Evolutionary conservation across 768 basidiomycete genomes (phyloP), one percentile per base, ranked within the genome.

Genomic region (Calvatia gigantea): DNA sequence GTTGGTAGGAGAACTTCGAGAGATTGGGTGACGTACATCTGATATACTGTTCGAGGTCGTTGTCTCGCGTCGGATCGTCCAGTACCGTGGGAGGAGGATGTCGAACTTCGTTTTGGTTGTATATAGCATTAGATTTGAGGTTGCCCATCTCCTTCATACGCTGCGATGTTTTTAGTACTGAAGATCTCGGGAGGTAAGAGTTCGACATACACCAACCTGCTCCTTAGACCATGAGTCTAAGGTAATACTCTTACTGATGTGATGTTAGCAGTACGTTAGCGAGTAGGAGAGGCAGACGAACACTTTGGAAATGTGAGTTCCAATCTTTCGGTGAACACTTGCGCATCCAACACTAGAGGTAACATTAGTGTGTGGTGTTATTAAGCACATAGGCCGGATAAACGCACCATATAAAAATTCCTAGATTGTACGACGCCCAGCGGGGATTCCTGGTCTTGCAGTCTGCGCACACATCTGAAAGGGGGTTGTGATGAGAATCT

Each of bases 241-340:
- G 1, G 90, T 92, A 35, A 97, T 62, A 65, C 92, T 95, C 78
- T 96, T 97, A 58, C 94, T 96, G 58, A 32, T 3, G 6, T 23
- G 19, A 46, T 17, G 27, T 57, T n/a, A 33, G 29, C 37, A 11
- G 37, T 9, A n/a, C 32, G 19, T 33, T 23, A 33, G 17, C 21
- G 23, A 17, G 4, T 21, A 4, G 21, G n/a, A 35, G 3, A 32
- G 9, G 50, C 19, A 15, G 23, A 77, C 83, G 67, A 76, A 94
- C 92, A 98, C 91, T 83, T 97, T 94, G 0, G 89, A 84, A 61
- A 94, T 78, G 68, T 98, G 95, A 4, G 92, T 95, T 1, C 95
- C 95, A 56, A 98, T 86, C 75, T 95, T 96, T 51, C 95, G 82
- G 73, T 98, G 95, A 48, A 96, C 84, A 56, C 89, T 88, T 14